Percentiles rank a stretch among this genome's conserved stretches.
phyloP scores from a whole-genome alignment of 2,329 filamentous ascomycete genomes.

The Epichloe gansuensis region DNA sequence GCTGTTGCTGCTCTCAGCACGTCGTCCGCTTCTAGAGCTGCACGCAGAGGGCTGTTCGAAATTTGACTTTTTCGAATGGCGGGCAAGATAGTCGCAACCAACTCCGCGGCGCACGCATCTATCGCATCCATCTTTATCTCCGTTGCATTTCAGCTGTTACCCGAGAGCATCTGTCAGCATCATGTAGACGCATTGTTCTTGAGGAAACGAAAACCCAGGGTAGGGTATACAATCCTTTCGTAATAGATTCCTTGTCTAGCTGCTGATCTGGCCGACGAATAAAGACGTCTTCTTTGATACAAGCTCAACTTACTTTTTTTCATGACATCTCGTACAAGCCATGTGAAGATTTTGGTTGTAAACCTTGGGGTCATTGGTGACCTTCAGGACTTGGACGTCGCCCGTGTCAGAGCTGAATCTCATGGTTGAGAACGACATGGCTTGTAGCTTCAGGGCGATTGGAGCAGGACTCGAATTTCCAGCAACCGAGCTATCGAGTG shows the following conservation, averaged over 20 bases:
- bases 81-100: constrained; percentile 23
- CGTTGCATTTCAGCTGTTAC: constrained; percentile 24
- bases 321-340: constrained; percentile 26
- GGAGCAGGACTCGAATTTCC: neutral
- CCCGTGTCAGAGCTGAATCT: constrained; percentile 8
- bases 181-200: neutral
- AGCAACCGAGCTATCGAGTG: no score
- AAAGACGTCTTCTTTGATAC: no score
- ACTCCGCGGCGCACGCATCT: constrained; percentile 20
- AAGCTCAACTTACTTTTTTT: constrained; percentile 23
- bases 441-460: neutral
- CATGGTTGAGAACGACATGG: neutral
- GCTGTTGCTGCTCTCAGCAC: constrained; percentile 4
- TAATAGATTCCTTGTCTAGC: no score
- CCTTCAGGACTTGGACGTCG: constrained; percentile 24
- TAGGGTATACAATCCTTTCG: no score
- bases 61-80: constrained; percentile 18
- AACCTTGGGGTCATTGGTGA: constrained; percentile 22
- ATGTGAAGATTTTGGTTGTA: constrained; percentile 27
- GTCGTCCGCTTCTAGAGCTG: constrained; percentile 1
- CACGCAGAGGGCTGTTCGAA: constrained; percentile 4
- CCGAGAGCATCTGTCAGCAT: neutral
- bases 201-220: neutral
- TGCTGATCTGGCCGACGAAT: no score
- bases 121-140: constrained; percentile 26